Evolutionary conservation across 2,329 filamentous ascomycete species (phyloP).

Genomic region (Pseudogymnoascus sp.): DNA sequence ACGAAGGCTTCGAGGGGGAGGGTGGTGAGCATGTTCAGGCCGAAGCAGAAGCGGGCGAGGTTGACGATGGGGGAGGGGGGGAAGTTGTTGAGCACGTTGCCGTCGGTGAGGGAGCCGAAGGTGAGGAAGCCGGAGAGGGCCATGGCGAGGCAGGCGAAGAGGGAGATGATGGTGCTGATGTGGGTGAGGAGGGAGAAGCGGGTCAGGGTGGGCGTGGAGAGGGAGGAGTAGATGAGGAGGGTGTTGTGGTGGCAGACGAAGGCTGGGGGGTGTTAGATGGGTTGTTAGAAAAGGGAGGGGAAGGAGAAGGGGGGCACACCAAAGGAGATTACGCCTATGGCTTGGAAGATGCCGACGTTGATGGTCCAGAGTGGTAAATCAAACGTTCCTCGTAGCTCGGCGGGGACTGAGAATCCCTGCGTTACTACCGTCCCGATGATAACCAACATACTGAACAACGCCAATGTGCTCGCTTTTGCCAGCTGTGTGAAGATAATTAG

Average conservation of each 20-base stretch:
- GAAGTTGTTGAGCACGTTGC: constrained; percentile 98
- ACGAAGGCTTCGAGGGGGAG: constrained; percentile 95
- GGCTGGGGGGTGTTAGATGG: constrained; percentile 33
- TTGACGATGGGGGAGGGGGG: constrained; percentile 84
- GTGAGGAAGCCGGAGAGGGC: constrained; percentile 83
- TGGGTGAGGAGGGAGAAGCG: constrained; percentile 91
- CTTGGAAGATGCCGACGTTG: constrained; percentile 84
- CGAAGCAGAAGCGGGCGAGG: constrained; percentile 87
- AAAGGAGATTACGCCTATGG: constrained; percentile 96
- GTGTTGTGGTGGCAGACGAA: constrained; percentile 86
- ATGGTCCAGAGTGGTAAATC: constrained; percentile 63
- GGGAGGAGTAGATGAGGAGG: constrained; percentile 90
- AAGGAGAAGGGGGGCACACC: constrained; percentile 42
- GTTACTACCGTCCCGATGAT: constrained; percentile 84
- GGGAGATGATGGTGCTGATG: constrained; percentile 81
- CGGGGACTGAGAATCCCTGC: constrained; percentile 67
- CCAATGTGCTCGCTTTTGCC: constrained; percentile 90
- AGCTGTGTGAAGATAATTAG: constrained; percentile 45
- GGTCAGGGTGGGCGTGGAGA: constrained; percentile 89
- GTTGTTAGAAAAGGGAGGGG: not conserved
- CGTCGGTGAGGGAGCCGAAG: constrained; percentile 83
- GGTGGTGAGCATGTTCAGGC: constrained; percentile 97
- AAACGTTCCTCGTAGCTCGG: constrained; percentile 63
- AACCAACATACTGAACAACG: constrained; percentile 83
- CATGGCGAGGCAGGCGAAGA: constrained; percentile 85